phyloP scores from a whole-genome alignment of 768 basidiomycete species.

The Candolleomyces efflorescens region DNA sequence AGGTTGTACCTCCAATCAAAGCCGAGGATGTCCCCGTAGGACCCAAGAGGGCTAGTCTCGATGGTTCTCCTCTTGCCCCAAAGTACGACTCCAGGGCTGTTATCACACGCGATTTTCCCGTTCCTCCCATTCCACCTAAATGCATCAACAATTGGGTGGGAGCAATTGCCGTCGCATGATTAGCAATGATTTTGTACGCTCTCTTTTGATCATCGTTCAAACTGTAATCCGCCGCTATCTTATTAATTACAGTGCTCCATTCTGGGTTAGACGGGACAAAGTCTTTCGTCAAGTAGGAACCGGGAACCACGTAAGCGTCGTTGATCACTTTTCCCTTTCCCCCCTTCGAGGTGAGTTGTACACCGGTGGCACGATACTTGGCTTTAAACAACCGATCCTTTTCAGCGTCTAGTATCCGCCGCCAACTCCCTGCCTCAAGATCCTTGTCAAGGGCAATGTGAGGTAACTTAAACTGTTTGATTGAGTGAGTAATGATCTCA shows the following conservation, averaged over 20 bases:
- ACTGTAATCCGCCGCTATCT: not conserved
- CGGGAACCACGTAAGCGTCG: not conserved
- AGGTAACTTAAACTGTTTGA: too few relatives aligned
- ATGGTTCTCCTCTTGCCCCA: constrained; percentile 10
- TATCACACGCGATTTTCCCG: constrained; percentile 14
- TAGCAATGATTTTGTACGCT: constrained; percentile 15
- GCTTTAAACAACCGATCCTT: not conserved
- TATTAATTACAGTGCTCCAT: constrained; percentile 5
- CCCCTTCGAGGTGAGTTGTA: not conserved
- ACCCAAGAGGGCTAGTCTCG: constrained; percentile 1
- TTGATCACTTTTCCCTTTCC: not conserved
- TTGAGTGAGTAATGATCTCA: too few relatives aligned
- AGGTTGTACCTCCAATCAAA: constrained; percentile 20
- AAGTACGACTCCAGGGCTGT: constrained; percentile 20
- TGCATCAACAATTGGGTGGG: constrained; percentile 17
- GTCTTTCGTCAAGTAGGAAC: not conserved
- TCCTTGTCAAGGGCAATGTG: too few relatives aligned
- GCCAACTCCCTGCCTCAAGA: too few relatives aligned
- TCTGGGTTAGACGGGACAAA: not conserved
- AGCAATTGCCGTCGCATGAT: constrained; percentile 8
- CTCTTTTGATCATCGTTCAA: not conserved
- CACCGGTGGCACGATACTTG: not conserved
- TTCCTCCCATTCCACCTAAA: constrained; percentile 23
- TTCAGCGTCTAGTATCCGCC: not conserved
- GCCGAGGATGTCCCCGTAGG: constrained; percentile 19